These are phyloP conservation scores for Sporobolomyces phaffii DNA, from an alignment of 768 basidiomycete species.

Conservation along the genomic window DNA sequence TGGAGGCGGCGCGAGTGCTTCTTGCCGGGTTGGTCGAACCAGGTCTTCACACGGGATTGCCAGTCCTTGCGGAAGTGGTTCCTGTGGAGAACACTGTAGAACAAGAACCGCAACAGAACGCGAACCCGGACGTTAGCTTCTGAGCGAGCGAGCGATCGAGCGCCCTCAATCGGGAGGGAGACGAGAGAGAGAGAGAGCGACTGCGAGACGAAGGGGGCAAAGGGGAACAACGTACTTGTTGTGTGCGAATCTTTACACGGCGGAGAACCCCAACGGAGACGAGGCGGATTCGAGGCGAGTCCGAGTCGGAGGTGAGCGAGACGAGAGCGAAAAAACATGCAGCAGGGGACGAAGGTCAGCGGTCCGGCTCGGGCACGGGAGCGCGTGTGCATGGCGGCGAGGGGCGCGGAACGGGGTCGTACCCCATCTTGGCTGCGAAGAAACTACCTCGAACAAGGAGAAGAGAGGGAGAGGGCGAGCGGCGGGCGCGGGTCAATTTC, in stretches of 20 bases:
- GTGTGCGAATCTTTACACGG: slow-evolving; percentile 15
- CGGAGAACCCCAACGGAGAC: background rate
- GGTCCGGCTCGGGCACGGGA: background rate
- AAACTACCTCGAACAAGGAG: slow-evolving; percentile 11
- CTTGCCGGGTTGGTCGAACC: slow-evolving; percentile 98
- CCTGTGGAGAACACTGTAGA: slow-evolving; percentile 82
- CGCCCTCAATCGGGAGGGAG: too few relatives aligned
- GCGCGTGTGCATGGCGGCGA: too few relatives aligned
- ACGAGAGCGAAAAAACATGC: background rate
- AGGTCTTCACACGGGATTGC: slow-evolving; percentile 80
- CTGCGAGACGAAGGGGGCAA: background rate
- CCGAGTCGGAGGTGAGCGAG: background rate
- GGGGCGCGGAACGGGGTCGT: background rate
- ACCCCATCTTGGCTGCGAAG: slow-evolving; percentile 17
- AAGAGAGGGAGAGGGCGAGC: background rate
- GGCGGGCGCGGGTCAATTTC: too few relatives aligned
- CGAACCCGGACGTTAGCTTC: too few relatives aligned
- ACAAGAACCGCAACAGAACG: too few relatives aligned
- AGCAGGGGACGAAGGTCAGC: background rate
- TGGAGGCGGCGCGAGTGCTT: slow-evolving; percentile 91
- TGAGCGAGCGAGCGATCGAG: too few relatives aligned
- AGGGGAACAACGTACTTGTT: background rate
- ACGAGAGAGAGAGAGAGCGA: too few relatives aligned
- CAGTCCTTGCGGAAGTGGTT: slow-evolving; percentile 99
- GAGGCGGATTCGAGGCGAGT: background rate